Base-by-base conservation (phyloP, 805 yeast species). In the Torulaspora gathmanii region DNA sequence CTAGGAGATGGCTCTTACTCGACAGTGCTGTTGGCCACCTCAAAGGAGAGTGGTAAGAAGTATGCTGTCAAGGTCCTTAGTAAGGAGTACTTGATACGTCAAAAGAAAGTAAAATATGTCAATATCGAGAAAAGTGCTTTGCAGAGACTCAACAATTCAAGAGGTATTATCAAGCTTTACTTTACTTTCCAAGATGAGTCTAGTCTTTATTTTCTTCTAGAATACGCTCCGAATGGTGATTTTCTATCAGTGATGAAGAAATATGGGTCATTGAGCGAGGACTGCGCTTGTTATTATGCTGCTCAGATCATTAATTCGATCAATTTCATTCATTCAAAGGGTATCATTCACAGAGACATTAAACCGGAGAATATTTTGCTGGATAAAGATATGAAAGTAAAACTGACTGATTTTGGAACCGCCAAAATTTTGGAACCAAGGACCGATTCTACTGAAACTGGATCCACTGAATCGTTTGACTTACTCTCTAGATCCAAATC, bases 1-100 rank as follows among this genome's bases (percentile, higher is more conserved):
- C 77, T 93, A 23, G 99, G 99, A 25, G 95, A 87, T 61, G 99
- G 99, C 1, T 88, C 96, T 5, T 93, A 91, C 62, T 89, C 97
- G 8, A 90, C 95, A 1, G 99, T 91, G 3, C 77, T 80, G 54
- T 77, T 87, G 31, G 99, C 97, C 0, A 76, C 86, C 1, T 95
- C 93, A 50, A 88, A 80, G 56, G 69, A 66, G 22, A 83, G 86
- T 37, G 74, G 76, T 46, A 79, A 83, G 47, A 83, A 90, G 13
- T 86, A 81, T 61, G 95, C 95, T 1, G 82, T 86, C 9, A 86
- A 86, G 60, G 77, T 85, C 3, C 67, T 86, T 45, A 88, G 82
- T 61, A 86, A 86, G 60, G 74, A 83, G 45, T 91, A 86, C 58
- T 79, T 86, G 40, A 84, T 86, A 44, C 80, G 78, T 52, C 95